These are phyloP conservation scores for Colletotrichum somersetense DNA, from an alignment of 2,329 filamentous ascomycete genomes.

Conservation along the genomic window DNA sequence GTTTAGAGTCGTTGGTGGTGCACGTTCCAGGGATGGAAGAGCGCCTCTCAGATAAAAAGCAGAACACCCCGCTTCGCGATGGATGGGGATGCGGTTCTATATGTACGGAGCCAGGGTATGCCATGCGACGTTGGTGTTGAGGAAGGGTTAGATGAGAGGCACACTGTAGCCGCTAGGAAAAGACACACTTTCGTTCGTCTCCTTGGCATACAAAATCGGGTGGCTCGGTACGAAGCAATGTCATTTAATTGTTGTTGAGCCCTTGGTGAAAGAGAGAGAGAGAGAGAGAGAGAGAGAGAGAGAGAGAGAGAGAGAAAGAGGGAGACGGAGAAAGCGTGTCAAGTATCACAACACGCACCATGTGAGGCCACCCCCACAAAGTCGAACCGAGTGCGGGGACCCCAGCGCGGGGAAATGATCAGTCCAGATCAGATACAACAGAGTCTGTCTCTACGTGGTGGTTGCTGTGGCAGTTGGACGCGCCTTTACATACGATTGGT, in stretches of 20 bases:
- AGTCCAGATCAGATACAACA: constrained; percentile 2
- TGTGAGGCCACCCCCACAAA: constrained; percentile 22
- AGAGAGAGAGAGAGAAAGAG: too few relatives aligned
- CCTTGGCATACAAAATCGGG: neutral
- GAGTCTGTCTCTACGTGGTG: neutral
- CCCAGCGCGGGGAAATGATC: constrained; percentile 34
- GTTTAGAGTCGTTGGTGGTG: neutral
- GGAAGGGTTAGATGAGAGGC: neutral
- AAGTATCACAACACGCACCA: constrained; percentile 26
- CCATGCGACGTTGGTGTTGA: constrained; percentile 28
- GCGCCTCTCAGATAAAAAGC: neutral
- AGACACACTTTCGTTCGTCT: constrained; percentile 2
- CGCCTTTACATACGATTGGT: constrained; percentile 1
- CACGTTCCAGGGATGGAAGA: neutral
- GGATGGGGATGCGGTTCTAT: constrained; percentile 24
- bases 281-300: too few relatives aligned
- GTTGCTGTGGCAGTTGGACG: constrained; percentile 30
- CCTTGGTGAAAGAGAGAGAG: constrained; percentile 6
- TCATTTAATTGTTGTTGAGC: constrained; percentile 33
- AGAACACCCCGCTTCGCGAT: neutral
- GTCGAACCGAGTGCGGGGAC: constrained; percentile 32
- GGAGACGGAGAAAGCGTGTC: constrained; percentile 1
- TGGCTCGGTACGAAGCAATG: constrained; percentile 23
- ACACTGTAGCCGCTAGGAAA: constrained; percentile 3
- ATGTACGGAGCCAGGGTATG: constrained; percentile 13